These are phyloP conservation scores for Nicotiana paniculata DNA, from an alignment of 257 asterid species.

Conservation along the genomic window DNA sequence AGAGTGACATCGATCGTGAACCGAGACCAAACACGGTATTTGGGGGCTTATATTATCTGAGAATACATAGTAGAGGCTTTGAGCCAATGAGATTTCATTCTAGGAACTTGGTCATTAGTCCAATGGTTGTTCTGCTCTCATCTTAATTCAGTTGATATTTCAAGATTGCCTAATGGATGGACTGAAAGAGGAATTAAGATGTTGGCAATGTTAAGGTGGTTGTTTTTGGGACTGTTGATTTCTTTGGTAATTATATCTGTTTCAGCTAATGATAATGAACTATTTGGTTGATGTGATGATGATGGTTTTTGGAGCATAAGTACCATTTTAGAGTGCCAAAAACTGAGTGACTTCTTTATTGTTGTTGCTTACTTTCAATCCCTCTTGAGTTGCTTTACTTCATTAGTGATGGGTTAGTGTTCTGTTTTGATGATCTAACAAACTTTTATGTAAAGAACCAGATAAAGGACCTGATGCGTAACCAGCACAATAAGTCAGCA, in stretches of 20 bases:
- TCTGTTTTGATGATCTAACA: too few relatives aligned
- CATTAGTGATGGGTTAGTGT: conserved; percentile 9
- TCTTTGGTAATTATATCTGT: conserved; percentile 13
- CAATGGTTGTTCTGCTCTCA: neutral
- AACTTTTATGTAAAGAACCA: too few relatives aligned
- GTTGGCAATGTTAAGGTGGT: conserved; percentile 18
- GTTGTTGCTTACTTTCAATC: conserved; percentile 43
- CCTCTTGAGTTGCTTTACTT: conserved; percentile 39
- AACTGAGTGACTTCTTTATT: conserved; percentile 40
- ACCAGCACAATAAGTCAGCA: too few relatives aligned
- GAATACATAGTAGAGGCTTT: neutral
- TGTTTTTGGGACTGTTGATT: conserved; percentile 21
- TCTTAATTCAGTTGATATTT: conserved; percentile 11
- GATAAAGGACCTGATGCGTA: too few relatives aligned
- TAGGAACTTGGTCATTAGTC: conserved; percentile 8
- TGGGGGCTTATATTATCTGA: conserved; percentile 1
- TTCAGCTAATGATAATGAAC: conserved; percentile 27
- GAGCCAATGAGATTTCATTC: conserved; percentile 16
- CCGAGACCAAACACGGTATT: neutral
- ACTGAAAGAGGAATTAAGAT: neutral
- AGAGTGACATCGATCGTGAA: too few relatives aligned
- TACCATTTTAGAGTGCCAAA: conserved; percentile 29
- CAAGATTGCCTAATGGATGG: conserved; percentile 12
- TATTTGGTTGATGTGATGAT: conserved; percentile 30
- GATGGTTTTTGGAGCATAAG: conserved; percentile 34